These are phyloP conservation scores for Hymenoscyphus infarciens DNA, from an alignment of 2,329 filamentous ascomycete species.

Conservation along the genomic window DNA sequence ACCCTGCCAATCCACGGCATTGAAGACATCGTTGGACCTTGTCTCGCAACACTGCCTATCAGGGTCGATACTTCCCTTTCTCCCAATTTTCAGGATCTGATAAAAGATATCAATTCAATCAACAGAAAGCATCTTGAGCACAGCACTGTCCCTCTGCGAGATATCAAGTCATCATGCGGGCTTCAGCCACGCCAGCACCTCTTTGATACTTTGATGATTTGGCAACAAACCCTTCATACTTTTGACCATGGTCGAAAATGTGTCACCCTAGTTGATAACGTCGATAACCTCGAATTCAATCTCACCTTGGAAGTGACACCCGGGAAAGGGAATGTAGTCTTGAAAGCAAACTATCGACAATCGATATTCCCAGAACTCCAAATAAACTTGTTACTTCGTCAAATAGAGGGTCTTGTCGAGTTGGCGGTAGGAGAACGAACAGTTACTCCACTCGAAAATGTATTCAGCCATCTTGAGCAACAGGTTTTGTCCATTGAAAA, in stretches of 20 bases:
- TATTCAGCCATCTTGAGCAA: conserved; percentile 18
- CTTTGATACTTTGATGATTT: conserved; percentile 79
- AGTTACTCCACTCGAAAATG: conserved; percentile 9
- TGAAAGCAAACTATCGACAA: conserved; percentile 53
- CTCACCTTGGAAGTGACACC: conserved; percentile 77
- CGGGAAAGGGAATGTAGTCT: conserved; percentile 40
- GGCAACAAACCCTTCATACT: conserved; percentile 67
- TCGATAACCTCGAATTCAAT: conserved; percentile 73
- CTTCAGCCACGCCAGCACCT: conserved; percentile 53
- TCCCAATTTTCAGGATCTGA: conserved; percentile 54
- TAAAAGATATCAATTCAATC: conserved; percentile 59
- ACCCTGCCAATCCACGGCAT: conserved; percentile 67
- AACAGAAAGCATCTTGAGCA: conserved; percentile 66
- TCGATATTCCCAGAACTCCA: conserved; percentile 53
- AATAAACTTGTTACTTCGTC: conserved; percentile 52
- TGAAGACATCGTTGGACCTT: conserved; percentile 75
- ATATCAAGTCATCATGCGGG: conserved; percentile 62
- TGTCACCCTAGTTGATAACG: conserved; percentile 55
- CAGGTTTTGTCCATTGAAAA: conserved; percentile 33
- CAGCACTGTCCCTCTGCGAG: conserved; percentile 58
- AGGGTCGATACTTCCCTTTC: conserved; percentile 56
- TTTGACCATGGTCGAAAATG: conserved; percentile 34
- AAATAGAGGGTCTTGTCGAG: conserved; percentile 54
- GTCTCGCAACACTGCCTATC: conserved; percentile 71
- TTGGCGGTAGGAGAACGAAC: conserved; percentile 35